Evolutionary conservation across 805 yeast species (phyloP).

Genomic region (Starmerella sirachaensis): DNA sequence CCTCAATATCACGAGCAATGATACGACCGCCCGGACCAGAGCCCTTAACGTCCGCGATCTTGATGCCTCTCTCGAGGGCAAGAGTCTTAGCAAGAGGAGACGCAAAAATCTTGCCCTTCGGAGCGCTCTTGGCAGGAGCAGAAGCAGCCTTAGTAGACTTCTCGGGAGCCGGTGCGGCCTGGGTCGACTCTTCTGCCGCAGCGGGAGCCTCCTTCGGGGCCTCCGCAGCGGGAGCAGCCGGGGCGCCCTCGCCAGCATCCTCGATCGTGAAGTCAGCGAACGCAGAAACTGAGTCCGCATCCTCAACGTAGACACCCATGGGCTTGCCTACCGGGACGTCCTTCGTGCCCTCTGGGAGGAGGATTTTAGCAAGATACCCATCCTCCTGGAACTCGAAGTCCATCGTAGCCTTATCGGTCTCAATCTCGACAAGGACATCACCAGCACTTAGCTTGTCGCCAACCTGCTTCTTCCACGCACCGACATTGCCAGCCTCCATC

Average conservation of each 20-base stretch:
- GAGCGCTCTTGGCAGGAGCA: slow-evolving; percentile 20
- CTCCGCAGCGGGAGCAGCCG: slow-evolving; percentile 33
- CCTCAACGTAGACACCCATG: slow-evolving; percentile 92
- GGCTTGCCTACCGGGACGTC: slow-evolving; percentile 92
- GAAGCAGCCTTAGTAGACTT: slow-evolving; percentile 1
- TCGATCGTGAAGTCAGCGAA: slow-evolving; percentile 69
- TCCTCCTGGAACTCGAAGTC: slow-evolving; percentile 98
- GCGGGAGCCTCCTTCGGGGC: slow-evolving; percentile 4
- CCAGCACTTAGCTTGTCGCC: slow-evolving; percentile 89
- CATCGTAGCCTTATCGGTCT: slow-evolving; percentile 96
- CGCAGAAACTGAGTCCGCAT: slow-evolving; percentile 70
- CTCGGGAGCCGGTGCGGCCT: slow-evolving; percentile 22
- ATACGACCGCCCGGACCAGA: slow-evolving; percentile 95
- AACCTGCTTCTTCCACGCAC: slow-evolving; percentile 75
- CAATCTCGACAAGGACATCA: slow-evolving; percentile 90
- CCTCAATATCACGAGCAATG: slow-evolving; percentile 79
- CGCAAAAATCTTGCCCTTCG: slow-evolving; percentile 66
- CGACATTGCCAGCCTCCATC: slow-evolving; percentile 91
- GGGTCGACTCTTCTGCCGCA: slow-evolving; percentile 18
- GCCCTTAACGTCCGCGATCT: slow-evolving; percentile 75
- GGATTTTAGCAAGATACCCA: slow-evolving; percentile 73
- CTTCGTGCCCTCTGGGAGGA: slow-evolving; percentile 52
- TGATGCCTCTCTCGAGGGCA: slow-evolving; percentile 84
- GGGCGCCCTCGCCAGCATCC: slow-evolving; percentile 48
- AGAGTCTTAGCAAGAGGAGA: slow-evolving; percentile 90